A percentile compares a stretch with the other conserved stretches of the same genome.
phyloP scores from a whole-genome alignment of 1,284 basidiomycete genomes.

The Sporisorium iseilematis-ciliati region DNA sequence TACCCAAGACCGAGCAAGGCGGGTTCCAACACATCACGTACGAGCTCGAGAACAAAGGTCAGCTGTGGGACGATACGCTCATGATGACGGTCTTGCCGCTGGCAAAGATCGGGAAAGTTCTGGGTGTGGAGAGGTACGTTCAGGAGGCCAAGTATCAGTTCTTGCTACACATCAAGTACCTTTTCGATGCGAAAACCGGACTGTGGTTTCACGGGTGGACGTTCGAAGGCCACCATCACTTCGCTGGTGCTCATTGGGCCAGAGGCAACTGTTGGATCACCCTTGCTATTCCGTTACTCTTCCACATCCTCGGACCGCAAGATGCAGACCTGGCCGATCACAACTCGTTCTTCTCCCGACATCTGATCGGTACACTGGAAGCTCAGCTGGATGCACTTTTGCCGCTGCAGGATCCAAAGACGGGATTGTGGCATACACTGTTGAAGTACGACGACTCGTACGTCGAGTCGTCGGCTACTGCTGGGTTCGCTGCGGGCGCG shows the following conservation, averaged over 20 bases:
- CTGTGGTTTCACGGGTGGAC: constrained; percentile 76
- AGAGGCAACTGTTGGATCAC: constrained; percentile 79
- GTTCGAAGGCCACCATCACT: constrained; percentile 74
- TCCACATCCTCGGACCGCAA: constrained; percentile 71
- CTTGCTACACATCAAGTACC: constrained; percentile 74
- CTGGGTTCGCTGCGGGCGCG: constrained; percentile 77
- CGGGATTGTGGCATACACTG: constrained; percentile 77
- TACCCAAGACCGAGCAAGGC: constrained; percentile 75
- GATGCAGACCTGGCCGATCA: constrained; percentile 16
- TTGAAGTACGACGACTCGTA: constrained; percentile 75
- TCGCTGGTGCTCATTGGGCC: constrained; percentile 76
- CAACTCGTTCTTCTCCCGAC: constrained; percentile 60
- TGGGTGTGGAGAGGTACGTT: constrained; percentile 74
- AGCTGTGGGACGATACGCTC: constrained; percentile 78
- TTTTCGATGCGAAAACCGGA: constrained; percentile 73
- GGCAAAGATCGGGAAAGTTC: constrained; percentile 76
- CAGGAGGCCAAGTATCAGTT: constrained; percentile 77
- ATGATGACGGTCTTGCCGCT: constrained; percentile 77
- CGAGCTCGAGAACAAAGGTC: constrained; percentile 74
- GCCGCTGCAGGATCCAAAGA: constrained; percentile 72
- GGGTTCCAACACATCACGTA: constrained; percentile 78
- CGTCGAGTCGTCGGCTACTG: constrained; percentile 76
- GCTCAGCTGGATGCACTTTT: constrained; percentile 76
- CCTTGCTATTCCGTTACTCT: constrained; percentile 76
- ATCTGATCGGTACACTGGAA: constrained; percentile 73